A percentile compares a stretch with the other conserved stretches of the same genome.
Conservation (phyloP, 2,329 filamentous ascomycete species). For the Alternaria rosae region DNA sequence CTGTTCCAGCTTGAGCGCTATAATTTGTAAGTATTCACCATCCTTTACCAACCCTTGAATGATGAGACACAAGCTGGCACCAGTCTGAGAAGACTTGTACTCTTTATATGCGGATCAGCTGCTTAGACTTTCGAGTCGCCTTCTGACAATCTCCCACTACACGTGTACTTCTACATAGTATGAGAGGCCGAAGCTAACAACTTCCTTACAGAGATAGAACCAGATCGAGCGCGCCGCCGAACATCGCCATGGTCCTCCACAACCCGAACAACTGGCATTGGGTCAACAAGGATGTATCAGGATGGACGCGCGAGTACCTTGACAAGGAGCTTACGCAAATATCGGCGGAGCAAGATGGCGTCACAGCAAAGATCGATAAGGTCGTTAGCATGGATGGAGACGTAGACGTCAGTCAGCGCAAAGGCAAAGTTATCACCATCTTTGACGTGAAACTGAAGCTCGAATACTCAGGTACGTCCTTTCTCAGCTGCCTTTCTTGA, state of each 20-base stretch:
- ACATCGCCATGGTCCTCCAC: constrained; percentile 86
- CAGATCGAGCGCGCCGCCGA: constrained; percentile 9
- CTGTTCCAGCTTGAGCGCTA: neutral
- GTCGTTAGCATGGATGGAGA: constrained; percentile 95
- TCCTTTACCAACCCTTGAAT: constrained; percentile 34
- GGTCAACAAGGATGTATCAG: constrained; percentile 96
- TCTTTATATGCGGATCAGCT: constrained; percentile 70
- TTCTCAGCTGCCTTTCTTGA: constrained; percentile 16
- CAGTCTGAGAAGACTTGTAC: constrained; percentile 71
- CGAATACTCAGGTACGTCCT: constrained; percentile 84
- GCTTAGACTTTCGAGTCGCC: constrained; percentile 50
- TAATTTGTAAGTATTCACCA: constrained; percentile 19
- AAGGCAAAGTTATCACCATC: constrained; percentile 99
- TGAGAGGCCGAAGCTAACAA: constrained; percentile 15
- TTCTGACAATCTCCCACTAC: constrained; percentile 24
- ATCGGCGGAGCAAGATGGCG: constrained; percentile 81
- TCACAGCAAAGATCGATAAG: constrained; percentile 84
- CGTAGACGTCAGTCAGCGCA: constrained; percentile 97
- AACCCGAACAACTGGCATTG: constrained; percentile 99
- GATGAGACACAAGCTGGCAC: constrained; percentile 72
- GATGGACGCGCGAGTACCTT: constrained; percentile 88
- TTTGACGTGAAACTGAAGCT: constrained; percentile 95
- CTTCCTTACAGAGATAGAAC: neutral
- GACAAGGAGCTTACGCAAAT: constrained; percentile 76
- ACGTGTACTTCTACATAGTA: constrained; percentile 3